Percentiles rank a stretch among this genome's conserved stretches.
These are phyloP conservation scores for Saturnispora ahearnii DNA, from an alignment of 805 yeast genomes.

Conservation along the genomic window DNA sequence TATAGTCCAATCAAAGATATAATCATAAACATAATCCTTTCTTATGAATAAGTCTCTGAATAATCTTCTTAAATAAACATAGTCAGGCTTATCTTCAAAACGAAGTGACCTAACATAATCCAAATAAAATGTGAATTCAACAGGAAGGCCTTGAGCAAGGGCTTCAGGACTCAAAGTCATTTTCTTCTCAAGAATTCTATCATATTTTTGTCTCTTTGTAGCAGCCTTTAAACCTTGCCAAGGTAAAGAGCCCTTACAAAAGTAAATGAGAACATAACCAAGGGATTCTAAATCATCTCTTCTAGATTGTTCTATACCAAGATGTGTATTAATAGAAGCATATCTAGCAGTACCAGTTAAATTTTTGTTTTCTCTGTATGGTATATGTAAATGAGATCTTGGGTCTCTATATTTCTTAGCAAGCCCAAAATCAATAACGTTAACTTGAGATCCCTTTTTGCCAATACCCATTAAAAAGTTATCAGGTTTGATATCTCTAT, in stretches of 20 bases:
- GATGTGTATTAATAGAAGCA: constrained; percentile 89
- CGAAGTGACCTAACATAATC: constrained; percentile 82
- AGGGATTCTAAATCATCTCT: constrained; percentile 93
- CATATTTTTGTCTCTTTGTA: constrained; percentile 93
- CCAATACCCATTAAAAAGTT: constrained; percentile 86
- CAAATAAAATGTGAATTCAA: constrained; percentile 80
- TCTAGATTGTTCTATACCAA: constrained; percentile 94
- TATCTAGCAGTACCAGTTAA: constrained; percentile 97
- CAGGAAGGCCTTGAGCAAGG: constrained; percentile 85
- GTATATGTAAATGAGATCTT: constrained; percentile 87
- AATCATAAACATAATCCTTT: constrained; percentile 86
- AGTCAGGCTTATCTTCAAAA: constrained; percentile 95
- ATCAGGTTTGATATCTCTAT: constrained; percentile 78
- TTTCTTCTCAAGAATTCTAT: constrained; percentile 91
- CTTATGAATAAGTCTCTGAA: constrained; percentile 83
- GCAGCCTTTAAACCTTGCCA: constrained; percentile 99
- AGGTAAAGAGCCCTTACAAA: constrained; percentile 91
- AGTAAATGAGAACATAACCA: constrained; percentile 90
- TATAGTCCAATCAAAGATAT: constrained; percentile 94
- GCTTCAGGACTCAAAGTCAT: constrained; percentile 81
- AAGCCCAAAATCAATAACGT: constrained; percentile 88
- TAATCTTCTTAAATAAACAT: constrained; percentile 75
- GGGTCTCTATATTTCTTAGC: constrained; percentile 94
- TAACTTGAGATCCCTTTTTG: constrained; percentile 88
- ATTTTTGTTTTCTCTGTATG: constrained; percentile 92